Conservation (phyloP, 805 yeast genomes). For the Candida ipomoeae region DNA sequence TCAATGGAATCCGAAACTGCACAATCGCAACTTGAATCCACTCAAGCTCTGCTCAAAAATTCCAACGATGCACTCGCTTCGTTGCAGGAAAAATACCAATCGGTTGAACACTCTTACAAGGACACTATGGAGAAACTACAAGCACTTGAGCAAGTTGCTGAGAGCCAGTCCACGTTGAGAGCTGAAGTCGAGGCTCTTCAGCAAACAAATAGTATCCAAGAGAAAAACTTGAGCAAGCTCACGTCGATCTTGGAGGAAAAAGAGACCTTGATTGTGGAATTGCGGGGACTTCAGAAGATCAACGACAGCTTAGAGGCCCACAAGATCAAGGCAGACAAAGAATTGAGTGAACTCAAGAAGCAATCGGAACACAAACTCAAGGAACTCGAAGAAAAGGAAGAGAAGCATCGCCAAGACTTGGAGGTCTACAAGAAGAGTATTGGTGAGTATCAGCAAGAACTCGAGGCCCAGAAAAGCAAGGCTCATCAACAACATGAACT, state of each 20-base stretch:
- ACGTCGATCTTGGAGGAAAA: slow-evolving; percentile 5
- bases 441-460: background rate
- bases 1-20: background rate
- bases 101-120: background rate
- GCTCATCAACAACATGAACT: background rate
- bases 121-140: background rate
- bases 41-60: background rate
- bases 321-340: slow-evolving; percentile 1
- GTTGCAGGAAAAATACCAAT: background rate
- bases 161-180: background rate
- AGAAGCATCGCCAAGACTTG: background rate
- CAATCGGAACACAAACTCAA: background rate
- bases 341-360: background rate
- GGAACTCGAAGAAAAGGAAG: background rate
- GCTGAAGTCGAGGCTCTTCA: background rate
- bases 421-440: background rate
- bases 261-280: slow-evolving; percentile 1
- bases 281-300: slow-evolving; percentile 1
- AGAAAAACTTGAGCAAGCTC: slow-evolving; percentile 2
- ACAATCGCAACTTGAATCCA: background rate
- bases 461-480: background rate
- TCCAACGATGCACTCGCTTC: background rate
- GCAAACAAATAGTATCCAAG: slow-evolving; percentile 1
- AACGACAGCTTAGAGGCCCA: slow-evolving; percentile 1
- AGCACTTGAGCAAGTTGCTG: background rate